Base-by-base conservation (phyloP, 1,284 basidiomycete genomes). In the Rhodotorula sp. region DNA sequence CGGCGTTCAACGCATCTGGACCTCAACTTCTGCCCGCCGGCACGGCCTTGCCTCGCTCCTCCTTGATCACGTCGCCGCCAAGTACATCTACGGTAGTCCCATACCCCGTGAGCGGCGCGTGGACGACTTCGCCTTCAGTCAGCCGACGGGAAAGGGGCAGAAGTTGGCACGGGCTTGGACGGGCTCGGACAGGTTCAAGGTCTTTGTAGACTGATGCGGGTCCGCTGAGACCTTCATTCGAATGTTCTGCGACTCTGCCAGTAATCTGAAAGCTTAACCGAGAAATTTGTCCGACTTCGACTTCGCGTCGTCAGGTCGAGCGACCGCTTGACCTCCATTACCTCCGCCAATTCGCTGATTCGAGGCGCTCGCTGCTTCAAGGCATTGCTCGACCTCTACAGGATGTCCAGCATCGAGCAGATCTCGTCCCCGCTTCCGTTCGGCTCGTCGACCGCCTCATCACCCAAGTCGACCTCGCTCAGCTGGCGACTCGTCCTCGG, bases 1-100 rank as follows among this genome's bases (percentile, higher is more conserved):
- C 10, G 83, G 83, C 37, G 81, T 84, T 16, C 82, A 83, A 68
- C 77, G 83, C 46, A 77, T 84, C 28, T 84, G 81, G 78, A 81
- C 80, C 16, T 77, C 81, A 8, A 80, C 81, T 0, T 69, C 75
- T 0, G 80, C 79, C 58, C 77, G 82, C 53, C 78, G 78, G 0
- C 59, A 69, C 22, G 79, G 80, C 0, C 71, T 82, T 24, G 80
- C 80, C 0, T 66, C 70, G 2, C 59, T 67, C 10, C 68, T 83
- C 18, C 78, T 84, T 24, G 77, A 83, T 31, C 76, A 75, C 0
- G 76, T 81, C 0, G 79, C 79, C 6, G 48, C 51, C 7, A 70
- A 79, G 31, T 81, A 79, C 18, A 77, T 83, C 4, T 83, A 83
- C 68, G 82, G 81, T 3, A 79, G 79, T 47, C 69, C 71, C 0